Evolutionary conservation across 768 basidiomycete genomes (phyloP).

Genomic region (Tylopilus subfusipes): DNA sequence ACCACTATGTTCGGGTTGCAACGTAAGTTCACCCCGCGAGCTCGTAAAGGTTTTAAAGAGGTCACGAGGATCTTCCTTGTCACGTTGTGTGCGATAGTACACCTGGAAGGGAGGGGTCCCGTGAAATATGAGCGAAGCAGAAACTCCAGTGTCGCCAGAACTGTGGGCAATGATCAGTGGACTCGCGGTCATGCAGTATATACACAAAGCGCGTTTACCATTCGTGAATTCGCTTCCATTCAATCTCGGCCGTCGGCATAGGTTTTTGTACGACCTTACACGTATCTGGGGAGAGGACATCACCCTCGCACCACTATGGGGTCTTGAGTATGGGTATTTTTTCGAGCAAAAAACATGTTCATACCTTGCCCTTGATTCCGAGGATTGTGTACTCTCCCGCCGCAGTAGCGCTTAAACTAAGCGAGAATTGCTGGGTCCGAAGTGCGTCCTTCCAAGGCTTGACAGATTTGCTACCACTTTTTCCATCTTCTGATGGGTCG

Average conservation of each 20-base stretch:
- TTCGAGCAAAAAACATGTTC: neutral
- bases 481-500: slow-evolving; percentile 45
- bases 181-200: slow-evolving; percentile 5
- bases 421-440: slow-evolving; percentile 45
- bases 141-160: slow-evolving; percentile 89
- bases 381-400: slow-evolving; percentile 79
- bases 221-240: slow-evolving; percentile 87
- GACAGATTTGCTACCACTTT: slow-evolving; percentile 37
- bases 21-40: slow-evolving; percentile 76
- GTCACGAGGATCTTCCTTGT: slow-evolving; percentile 62
- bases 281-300: slow-evolving; percentile 77
- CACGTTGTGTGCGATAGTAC: slow-evolving; percentile 69
- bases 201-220: slow-evolving; percentile 48
- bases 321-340: slow-evolving; percentile 1
- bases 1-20: slow-evolving; percentile 87
- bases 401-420: slow-evolving; percentile 48
- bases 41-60: slow-evolving; percentile 55
- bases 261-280: slow-evolving; percentile 77
- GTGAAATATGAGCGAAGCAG: slow-evolving; percentile 78
- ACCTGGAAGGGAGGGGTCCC: slow-evolving; percentile 89
- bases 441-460: slow-evolving; percentile 66
- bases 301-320: slow-evolving; percentile 69
- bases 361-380: slow-evolving; percentile 66
- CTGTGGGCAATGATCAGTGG: slow-evolving; percentile 35
- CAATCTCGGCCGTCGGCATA: slow-evolving; percentile 76